A percentile compares a stretch with the other conserved stretches of the same genome.
phyloP scores from a whole-genome alignment of 1,139 yeast genomes.

The Schizosaccharomyces versatilis region DNA sequence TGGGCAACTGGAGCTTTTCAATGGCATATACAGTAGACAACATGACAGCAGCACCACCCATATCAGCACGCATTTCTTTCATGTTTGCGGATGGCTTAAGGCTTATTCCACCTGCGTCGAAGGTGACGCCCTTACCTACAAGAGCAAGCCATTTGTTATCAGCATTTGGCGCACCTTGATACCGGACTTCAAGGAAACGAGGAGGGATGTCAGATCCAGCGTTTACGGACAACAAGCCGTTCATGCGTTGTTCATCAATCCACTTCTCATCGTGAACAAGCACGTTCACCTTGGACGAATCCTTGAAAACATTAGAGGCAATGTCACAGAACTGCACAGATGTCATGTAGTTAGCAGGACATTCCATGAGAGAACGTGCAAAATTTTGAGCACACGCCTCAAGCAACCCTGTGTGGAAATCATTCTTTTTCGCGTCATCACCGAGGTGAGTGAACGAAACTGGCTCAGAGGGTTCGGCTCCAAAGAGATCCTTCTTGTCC shows the following conservation, averaged over 20 bases:
- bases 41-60: conserved; percentile 10
- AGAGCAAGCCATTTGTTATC: conserved; percentile 5
- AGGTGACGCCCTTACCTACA: conserved; percentile 9
- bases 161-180: not conserved
- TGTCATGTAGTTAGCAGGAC: conserved; percentile 2
- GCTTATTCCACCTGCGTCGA: conserved; percentile 8
- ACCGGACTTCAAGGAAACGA: conserved; percentile 2
- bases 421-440: not conserved
- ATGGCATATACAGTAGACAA: conserved; percentile 5
- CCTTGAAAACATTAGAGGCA: not conserved
- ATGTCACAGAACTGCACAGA: not conserved
- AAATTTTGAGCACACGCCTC: conserved; percentile 2
- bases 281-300: not conserved
- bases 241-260: conserved; percentile 2
- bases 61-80: conserved; percentile 7
- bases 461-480: not conserved
- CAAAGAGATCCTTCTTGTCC: not conserved
- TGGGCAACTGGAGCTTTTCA: conserved; percentile 3
- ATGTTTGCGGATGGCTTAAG: conserved; percentile 6
- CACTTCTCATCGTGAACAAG: conserved; percentile 1
- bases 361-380: conserved; percentile 3
- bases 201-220: not conserved
- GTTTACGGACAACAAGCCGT: not conserved
- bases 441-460: not conserved
- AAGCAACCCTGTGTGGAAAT: not conserved